These are phyloP conservation scores for Phytophthora ohioensis DNA, from an alignment of 352 stramenopile genomes.

Conservation along the genomic window DNA sequence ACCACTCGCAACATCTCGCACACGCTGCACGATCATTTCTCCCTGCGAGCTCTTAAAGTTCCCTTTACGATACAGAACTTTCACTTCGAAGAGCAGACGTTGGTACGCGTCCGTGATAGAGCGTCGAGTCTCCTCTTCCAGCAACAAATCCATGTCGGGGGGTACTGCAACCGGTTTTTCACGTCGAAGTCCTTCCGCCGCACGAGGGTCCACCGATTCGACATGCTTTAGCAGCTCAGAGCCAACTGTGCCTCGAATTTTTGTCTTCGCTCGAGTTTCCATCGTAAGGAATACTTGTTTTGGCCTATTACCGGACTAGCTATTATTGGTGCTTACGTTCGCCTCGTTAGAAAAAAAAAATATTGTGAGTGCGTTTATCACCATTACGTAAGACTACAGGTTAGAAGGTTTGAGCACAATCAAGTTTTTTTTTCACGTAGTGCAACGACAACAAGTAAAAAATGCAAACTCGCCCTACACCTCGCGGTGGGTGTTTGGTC, in stretches of 20 bases:
- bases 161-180: conserved; percentile 15
- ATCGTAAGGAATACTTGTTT: conserved; percentile 17
- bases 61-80: conserved; percentile 62
- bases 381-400: no score
- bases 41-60: conserved; percentile 75
- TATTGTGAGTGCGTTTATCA: no score
- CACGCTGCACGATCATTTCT: conserved; percentile 59
- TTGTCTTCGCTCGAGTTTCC: conserved; percentile 38
- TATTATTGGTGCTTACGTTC: conserved; percentile 10
- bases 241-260: conserved; percentile 54
- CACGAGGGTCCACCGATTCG: conserved; percentile 63
- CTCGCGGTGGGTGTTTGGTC: no score
- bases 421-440: no score
- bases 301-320: neutral
- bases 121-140: conserved; percentile 72
- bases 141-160: conserved; percentile 53
- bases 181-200: conserved; percentile 61
- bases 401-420: no score
- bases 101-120: conserved; percentile 73
- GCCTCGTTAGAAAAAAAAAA: no score
- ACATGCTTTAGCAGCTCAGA: conserved; percentile 56
- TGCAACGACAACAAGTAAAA: no score
- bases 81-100: conserved; percentile 71
- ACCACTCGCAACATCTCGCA: conserved; percentile 51
- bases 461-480: no score